Percentiles rank a stretch among this genome's conserved stretches.
Conservation (phyloP, 2,329 filamentous ascomycete genomes). For the Cordyceps cicadae region DNA sequence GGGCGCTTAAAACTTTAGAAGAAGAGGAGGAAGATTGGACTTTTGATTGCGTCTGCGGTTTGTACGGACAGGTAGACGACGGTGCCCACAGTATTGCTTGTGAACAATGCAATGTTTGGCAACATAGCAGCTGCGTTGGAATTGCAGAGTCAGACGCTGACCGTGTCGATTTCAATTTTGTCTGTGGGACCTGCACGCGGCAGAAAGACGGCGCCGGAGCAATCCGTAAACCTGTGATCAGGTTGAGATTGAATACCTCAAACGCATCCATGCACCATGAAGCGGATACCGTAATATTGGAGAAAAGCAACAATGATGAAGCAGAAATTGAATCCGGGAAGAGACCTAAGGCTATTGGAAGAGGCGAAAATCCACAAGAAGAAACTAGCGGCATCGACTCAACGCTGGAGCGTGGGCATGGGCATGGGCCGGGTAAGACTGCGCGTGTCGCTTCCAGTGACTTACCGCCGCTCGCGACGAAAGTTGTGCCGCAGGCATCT, state of each 20-base stretch:
- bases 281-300: neutral
- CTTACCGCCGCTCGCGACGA: neutral
- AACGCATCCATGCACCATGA: neutral
- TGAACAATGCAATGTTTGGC: conserved; percentile 91
- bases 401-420: neutral
- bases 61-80: conserved; percentile 88
- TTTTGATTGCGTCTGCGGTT: conserved; percentile 89
- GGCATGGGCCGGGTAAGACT: neutral
- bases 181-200: conserved; percentile 70
- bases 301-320: too few species aligned
- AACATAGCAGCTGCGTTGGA: conserved; percentile 86
- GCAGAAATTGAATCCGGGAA: neutral
- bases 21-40: conserved; percentile 79
- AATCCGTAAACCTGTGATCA: conserved; percentile 39
- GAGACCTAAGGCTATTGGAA: neutral
- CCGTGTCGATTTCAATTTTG: conserved; percentile 75
- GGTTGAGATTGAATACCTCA: conserved; percentile 38
- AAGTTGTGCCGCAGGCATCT: neutral
- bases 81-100: conserved; percentile 90
- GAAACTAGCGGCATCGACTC: neutral
- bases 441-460: neutral
- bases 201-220: conserved; percentile 58
- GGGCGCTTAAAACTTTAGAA: conserved; percentile 63
- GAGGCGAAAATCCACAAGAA: neutral
- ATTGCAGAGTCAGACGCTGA: conserved; percentile 75